Evolutionary conservation across 2,329 filamentous ascomycete species (phyloP).

Genomic region (Monosporascus sp.): DNA sequence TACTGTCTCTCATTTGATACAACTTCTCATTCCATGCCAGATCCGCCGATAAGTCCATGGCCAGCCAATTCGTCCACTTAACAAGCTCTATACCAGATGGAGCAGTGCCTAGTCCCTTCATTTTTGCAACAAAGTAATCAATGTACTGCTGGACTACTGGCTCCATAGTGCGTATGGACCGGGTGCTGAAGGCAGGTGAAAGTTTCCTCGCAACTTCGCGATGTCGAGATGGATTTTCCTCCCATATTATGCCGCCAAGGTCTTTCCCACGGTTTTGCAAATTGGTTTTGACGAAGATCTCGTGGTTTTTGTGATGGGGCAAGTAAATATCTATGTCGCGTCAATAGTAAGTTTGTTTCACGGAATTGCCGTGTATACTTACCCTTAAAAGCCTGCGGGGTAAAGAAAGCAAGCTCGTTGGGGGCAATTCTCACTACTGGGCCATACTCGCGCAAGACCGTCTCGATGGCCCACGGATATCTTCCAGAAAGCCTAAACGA

Average conservation of each 20-base stretch:
- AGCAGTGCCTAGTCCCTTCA: conserved; percentile 5
- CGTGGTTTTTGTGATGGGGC: conserved; percentile 8
- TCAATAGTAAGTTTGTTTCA: too few relatives aligned
- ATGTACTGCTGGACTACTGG: conserved; percentile 13
- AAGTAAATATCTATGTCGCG: conserved; percentile 10
- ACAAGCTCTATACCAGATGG: conserved; percentile 6
- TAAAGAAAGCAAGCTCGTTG: conserved; percentile 5
- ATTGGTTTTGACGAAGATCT: conserved; percentile 15
- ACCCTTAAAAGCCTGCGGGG: conserved; percentile 1
- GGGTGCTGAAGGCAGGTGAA: conserved; percentile 16
- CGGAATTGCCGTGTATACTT: neutral
- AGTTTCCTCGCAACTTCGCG: conserved; percentile 14
- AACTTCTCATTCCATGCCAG: conserved; percentile 12
- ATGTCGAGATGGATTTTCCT: conserved; percentile 15
- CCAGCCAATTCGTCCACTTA: conserved; percentile 14
- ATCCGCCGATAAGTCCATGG: conserved; percentile 14
- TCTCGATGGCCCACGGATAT: conserved; percentile 2
- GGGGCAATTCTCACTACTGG: conserved; percentile 3
- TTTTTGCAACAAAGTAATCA: conserved; percentile 12
- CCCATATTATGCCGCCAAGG: conserved; percentile 14
- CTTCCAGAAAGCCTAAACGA: conserved; percentile 3
- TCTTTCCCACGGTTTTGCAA: conserved; percentile 14
- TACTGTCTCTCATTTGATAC: conserved; percentile 12
- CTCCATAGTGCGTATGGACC: conserved; percentile 9
- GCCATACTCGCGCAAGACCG: neutral